A percentile compares a stretch with the other conserved stretches of the same genome.
phyloP scores from a whole-genome alignment of 1,139 yeast species.

The Yamadazyma conglobata region DNA sequence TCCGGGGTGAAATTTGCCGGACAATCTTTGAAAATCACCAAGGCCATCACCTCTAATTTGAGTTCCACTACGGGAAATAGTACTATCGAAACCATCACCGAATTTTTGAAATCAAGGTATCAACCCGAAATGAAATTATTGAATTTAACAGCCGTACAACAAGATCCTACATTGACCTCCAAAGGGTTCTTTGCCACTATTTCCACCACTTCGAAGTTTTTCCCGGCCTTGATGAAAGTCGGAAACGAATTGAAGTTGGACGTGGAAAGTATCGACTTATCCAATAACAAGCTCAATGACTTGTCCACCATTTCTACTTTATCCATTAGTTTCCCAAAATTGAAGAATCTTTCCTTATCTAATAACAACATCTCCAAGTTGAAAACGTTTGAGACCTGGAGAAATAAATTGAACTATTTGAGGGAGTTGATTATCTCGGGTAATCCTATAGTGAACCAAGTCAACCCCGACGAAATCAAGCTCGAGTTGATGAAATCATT shows the following conservation, averaged over 20 bases:
- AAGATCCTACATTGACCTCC: slow-evolving; percentile 58
- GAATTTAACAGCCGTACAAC: slow-evolving; percentile 64
- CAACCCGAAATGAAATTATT: slow-evolving; percentile 62
- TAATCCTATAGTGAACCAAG: slow-evolving; percentile 61
- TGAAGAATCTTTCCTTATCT: slow-evolving; percentile 76
- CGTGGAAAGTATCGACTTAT: slow-evolving; percentile 74
- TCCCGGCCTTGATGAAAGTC: slow-evolving; percentile 86
- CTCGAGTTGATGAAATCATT: slow-evolving; percentile 66
- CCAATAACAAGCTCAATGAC: slow-evolving; percentile 66
- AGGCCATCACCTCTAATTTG: slow-evolving; percentile 19
- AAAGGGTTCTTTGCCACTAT: slow-evolving; percentile 66
- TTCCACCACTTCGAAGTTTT: slow-evolving; percentile 69
- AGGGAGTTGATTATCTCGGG: slow-evolving; percentile 74
- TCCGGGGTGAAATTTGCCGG: slow-evolving; percentile 84
- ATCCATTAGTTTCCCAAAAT: slow-evolving; percentile 68
- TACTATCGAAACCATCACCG: slow-evolving; percentile 53
- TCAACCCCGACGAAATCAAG: slow-evolving; percentile 40
- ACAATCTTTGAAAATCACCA: slow-evolving; percentile 51
- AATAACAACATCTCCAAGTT: slow-evolving; percentile 64
- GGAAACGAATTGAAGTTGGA: slow-evolving; percentile 54
- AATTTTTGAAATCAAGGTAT: slow-evolving; percentile 64
- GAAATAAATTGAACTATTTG: slow-evolving; percentile 65
- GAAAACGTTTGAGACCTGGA: slow-evolving; percentile 70
- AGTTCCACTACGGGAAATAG: slow-evolving; percentile 14
- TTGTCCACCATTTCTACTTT: slow-evolving; percentile 59